Evolutionary conservation across 805 yeast genomes (phyloP).

Genomic region (Candida insectorum): DNA sequence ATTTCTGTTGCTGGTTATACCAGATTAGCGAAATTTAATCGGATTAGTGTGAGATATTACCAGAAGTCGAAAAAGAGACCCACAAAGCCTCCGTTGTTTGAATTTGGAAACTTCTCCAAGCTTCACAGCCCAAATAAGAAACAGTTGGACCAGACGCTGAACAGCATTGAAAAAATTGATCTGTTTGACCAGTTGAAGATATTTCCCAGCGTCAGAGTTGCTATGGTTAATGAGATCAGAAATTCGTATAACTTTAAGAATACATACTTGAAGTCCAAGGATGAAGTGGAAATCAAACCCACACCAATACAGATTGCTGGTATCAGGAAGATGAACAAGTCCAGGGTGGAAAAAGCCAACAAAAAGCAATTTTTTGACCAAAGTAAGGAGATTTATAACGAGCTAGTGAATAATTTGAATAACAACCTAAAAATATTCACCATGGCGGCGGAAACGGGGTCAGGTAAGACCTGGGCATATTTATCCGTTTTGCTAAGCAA

Average conservation of each 20-base stretch:
- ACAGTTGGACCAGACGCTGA: slow-evolving; percentile 30
- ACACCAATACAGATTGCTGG: slow-evolving; percentile 84
- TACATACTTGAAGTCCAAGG: slow-evolving; percentile 29
- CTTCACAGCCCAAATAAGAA: slow-evolving; percentile 39
- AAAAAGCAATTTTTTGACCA: slow-evolving; percentile 16
- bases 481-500: slow-evolving; percentile 71
- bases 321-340: slow-evolving; percentile 50
- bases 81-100: slow-evolving; percentile 10
- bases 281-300: slow-evolving; percentile 44
- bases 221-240: slow-evolving; percentile 53
- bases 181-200: slow-evolving; percentile 67
- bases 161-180: slow-evolving; percentile 43
- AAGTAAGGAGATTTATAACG: slow-evolving; percentile 23
- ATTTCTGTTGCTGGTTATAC: too few relatives aligned
- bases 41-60: too few relatives aligned
- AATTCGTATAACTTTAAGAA: slow-evolving; percentile 28
- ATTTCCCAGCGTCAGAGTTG: slow-evolving; percentile 61
- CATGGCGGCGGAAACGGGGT: slow-evolving; percentile 94
- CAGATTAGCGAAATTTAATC: too few relatives aligned
- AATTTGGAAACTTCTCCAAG: slow-evolving; percentile 49
- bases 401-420: slow-evolving; percentile 26
- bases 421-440: slow-evolving; percentile 57
- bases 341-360: slow-evolving; percentile 28
- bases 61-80: slow-evolving; percentile 2
- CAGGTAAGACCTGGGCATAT: slow-evolving; percentile 95